A percentile compares a stretch with the other conserved stretches of the same genome.
Evolutionary conservation across 2,329 filamentous ascomycete species (phyloP).

Genomic region (Pezicula carpinea): DNA sequence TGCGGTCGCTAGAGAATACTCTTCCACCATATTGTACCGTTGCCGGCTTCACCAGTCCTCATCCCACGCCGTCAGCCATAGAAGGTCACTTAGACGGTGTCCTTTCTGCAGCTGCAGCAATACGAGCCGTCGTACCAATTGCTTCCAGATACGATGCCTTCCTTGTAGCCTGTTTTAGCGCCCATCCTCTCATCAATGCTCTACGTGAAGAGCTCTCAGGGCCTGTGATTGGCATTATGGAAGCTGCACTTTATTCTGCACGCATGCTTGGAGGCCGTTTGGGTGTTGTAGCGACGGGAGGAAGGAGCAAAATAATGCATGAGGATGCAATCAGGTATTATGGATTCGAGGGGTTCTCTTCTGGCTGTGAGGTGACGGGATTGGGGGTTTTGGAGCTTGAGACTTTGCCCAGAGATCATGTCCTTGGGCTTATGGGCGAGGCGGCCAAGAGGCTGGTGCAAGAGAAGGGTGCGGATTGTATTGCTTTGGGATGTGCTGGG

Average conservation of each 20-base stretch:
- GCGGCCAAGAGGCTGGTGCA: conserved; percentile 64
- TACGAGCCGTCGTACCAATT: conserved; percentile 40
- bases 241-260: conserved; percentile 55
- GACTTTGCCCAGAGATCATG: conserved; percentile 56
- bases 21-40: conserved; percentile 43
- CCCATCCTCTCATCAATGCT: conserved; percentile 67
- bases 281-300: conserved; percentile 84
- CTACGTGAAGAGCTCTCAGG: conserved; percentile 43
- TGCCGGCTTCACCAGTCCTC: conserved; percentile 44
- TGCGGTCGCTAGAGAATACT: conserved; percentile 36
- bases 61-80: conserved; percentile 44
- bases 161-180: conserved; percentile 81
- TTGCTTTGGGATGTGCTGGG: conserved; percentile 83
- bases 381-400: conserved; percentile 79
- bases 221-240: conserved; percentile 78
- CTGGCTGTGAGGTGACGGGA: conserved; percentile 50
- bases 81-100: conserved; percentile 45
- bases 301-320: conserved; percentile 65
- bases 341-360: conserved; percentile 49
- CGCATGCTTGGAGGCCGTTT: conserved; percentile 54
- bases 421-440: conserved; percentile 59
- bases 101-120: conserved; percentile 43
- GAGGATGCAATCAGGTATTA: conserved; percentile 58
- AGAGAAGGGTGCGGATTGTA: conserved; percentile 54
- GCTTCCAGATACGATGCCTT: conserved; percentile 57